Evolutionary conservation across 495 filamentous ascomycete species (phyloP), one percentile per base, ranked within the genome.

Genomic region (Tuber brumale): DNA sequence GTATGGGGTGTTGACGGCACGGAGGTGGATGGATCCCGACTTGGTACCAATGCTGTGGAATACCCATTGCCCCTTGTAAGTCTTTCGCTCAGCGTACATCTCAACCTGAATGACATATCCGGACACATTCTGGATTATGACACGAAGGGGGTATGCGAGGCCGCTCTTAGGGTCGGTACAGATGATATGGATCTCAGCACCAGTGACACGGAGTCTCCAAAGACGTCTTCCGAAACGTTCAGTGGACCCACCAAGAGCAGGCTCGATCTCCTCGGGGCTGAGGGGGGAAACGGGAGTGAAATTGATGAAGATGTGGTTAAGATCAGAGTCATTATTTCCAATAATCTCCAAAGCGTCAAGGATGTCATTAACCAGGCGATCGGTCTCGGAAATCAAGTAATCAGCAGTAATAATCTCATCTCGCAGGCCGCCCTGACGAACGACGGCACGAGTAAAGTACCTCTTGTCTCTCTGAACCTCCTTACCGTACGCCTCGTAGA

Each of bases 291-390:
- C 92, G 18, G 92, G 92, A 0, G 92, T 93, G 87, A 99, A 99
- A 89, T 99, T 97, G 87, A 99, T 94, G 88, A 98, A 99, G 89
- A 99, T 97, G 87, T 99, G 96, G 87, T 99, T 99, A 81, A 99
- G 88, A 88, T 99, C 95, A 70, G 95, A 97, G 87, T 97, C 95
- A 88, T 97, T 98, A 88, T 96, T 97, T 75, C 96, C 96, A 81
- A 97, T 94, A 81, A 99, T 96, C 88, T 98, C 95, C 74, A 99
- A 86, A n/a, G 95, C 96, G 84, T 98, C 95, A 71, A 99, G 88
- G 83, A 99, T 98, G 83, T 99, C 95, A 85, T 93, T 97, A 88
- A 98, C 94, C 75, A 99, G 87, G 44, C 95, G 90, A 83, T 99
- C 95, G 75, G 96, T 92, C 86, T 99, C 96, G 12, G 95, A 97